Evolutionary conservation across 2,329 filamentous ascomycete species (phyloP).

Genomic region (Penicillium aurantiogriseum): DNA sequence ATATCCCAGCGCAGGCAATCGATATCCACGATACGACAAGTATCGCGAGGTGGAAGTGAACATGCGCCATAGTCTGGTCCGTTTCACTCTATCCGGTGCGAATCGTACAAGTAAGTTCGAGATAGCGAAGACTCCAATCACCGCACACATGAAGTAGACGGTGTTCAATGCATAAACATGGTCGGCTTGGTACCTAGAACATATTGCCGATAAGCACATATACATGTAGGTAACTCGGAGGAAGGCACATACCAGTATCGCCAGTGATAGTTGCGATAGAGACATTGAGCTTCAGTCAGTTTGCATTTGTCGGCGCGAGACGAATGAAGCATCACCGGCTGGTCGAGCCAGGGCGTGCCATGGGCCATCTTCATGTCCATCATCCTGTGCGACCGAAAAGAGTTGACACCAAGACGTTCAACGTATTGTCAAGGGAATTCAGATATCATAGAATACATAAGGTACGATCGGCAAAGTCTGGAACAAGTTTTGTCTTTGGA

Average conservation of each 20-base stretch:
- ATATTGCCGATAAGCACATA: not conserved
- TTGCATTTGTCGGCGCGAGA: constrained; percentile 29
- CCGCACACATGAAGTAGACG: constrained; percentile 52
- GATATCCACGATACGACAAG: constrained; percentile 44
- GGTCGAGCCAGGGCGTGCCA: constrained; percentile 31
- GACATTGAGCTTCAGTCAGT: constrained; percentile 32
- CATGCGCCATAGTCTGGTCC: constrained; percentile 33
- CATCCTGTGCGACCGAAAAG: constrained; percentile 8
- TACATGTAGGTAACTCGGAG: not conserved
- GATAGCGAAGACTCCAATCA: constrained; percentile 51
- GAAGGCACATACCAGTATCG: constrained; percentile 31
- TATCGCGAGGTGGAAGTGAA: constrained; percentile 41
- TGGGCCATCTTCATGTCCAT: constrained; percentile 20
- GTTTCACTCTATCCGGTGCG: constrained; percentile 29
- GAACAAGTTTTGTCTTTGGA: not conserved
- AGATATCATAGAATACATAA: not conserved
- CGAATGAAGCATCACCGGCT: constrained; percentile 35
- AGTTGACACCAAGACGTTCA: not conserved
- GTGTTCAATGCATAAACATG: constrained; percentile 54
- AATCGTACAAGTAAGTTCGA: constrained; percentile 35
- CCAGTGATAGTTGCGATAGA: constrained; percentile 28
- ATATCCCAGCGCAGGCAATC: constrained; percentile 37
- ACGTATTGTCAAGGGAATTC: not conserved
- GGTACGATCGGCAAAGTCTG: not conserved
- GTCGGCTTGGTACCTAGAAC: constrained; percentile 54